A percentile compares a stretch with the other conserved stretches of the same genome.
phyloP scores from a whole-genome alignment of 164 flowering plant genomes.

The Kingdonia uniflora region DNA sequence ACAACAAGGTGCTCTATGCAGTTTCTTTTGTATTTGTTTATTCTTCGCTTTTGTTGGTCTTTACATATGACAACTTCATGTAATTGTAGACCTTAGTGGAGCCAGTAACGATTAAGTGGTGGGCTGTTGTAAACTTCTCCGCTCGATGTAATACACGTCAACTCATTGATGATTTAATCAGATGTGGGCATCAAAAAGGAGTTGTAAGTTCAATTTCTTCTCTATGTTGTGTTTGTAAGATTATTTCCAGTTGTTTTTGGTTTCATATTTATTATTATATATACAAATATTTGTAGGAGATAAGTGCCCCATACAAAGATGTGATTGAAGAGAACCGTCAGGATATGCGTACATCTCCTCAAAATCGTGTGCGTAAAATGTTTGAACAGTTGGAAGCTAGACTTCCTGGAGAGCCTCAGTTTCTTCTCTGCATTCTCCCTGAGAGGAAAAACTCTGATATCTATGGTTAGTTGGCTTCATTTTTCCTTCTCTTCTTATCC shows the following conservation, averaged over 20 bases:
- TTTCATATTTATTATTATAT: background rate
- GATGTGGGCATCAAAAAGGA: constrained; percentile 59
- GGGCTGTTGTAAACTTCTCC: constrained; percentile 88
- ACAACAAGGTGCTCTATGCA: constrained; percentile 46
- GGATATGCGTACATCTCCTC: constrained; percentile 32
- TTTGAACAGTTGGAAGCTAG: constrained; percentile 34
- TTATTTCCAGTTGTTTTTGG: background rate
- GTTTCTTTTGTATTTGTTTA: background rate
- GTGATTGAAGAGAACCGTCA: constrained; percentile 42
- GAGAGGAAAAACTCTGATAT: constrained; percentile 53
- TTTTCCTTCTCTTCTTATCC: background rate
- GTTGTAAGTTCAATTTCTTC: constrained; percentile 4
- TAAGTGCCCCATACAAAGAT: constrained; percentile 29
- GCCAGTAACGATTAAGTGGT: constrained; percentile 45
- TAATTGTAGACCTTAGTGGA: constrained; percentile 45
- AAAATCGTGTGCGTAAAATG: constrained; percentile 52
- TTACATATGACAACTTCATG: background rate
- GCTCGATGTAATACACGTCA: constrained; percentile 55
- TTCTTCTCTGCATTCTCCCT: constrained; percentile 50
- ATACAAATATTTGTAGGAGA: constrained; percentile 16
- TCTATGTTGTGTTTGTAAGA: background rate
- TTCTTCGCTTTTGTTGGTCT: background rate
- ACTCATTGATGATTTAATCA: constrained; percentile 37
- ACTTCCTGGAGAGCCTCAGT: constrained; percentile 45
- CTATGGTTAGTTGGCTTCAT: constrained; percentile 32